Evolutionary conservation across 345 rosid species (phyloP), one percentile per base, ranked within the genome.

Genomic region (Eucalyptus cloeziana): DNA sequence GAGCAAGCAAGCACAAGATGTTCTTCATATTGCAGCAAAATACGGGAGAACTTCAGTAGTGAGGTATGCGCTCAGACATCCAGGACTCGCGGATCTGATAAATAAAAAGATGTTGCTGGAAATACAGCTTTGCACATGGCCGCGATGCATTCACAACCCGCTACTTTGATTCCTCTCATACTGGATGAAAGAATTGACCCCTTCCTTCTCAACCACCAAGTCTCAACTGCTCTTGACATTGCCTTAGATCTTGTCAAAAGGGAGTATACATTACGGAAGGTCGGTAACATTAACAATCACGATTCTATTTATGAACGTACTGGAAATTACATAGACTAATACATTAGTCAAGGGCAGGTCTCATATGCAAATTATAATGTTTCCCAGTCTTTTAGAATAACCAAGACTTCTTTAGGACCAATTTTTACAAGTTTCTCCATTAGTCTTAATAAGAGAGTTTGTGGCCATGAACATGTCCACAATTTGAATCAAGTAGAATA

Each of bases 21-120:
- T 67, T 31, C 79, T 69, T 69, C 79, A 69, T 16, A 4, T 69
- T 4, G 79, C 79, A 4, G 79, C 79, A 31, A 69, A 69, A 69
- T 69, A 69, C 2, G 79, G 79, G 22, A 31, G 43, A 69, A 19
- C 43, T 16, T 69, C 24, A 15, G 1, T 9, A 31, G 43, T 69
- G 43, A 69, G 12, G 3, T 8, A 67, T 16, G 0, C 16, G 21
- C 79, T 67, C 43, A 16, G 3, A 67, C 11, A 0, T 67, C 24
- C 43, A 67, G 3, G 0, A 15, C 12, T 16, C 5, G 3, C 0
- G 22, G 5, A 54, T 21, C 12, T 0, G 71, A 62, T 62, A 67
- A 8, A 67, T 3, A 5, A 1, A 3, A 0, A 67, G 79, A 67
- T 67, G 6, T 4, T 67, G 43, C 2, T 69, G 79, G 79, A 69